Evolutionary conservation across 768 basidiomycete species (phyloP), one percentile per base, ranked within the genome.

Genomic region (Suillus brevipes): DNA sequence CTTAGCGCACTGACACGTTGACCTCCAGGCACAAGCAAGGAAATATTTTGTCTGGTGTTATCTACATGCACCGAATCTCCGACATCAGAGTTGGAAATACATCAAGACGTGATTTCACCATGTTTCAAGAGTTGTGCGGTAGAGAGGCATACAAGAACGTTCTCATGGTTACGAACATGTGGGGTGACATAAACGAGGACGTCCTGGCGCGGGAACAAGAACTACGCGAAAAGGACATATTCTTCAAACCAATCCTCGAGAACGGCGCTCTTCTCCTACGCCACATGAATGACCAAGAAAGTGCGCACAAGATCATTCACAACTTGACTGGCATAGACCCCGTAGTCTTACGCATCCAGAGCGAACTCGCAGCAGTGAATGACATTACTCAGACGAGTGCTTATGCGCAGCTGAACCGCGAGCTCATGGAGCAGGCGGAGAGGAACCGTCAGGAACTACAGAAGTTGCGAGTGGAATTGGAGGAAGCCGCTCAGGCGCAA

Each of bases 51-150:
- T 77, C 80, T 0, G 84, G 84, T 4, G 80, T 85, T 60, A 79
- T 85, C 58, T 86, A 86, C 65, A 77, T 85, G 75, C 85, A 85
- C 65, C 77, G 84, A 0, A 86, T 86, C 55, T 76, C 75, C 23
- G 85, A 85, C 69, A 70, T 80, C 72, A 78, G 82, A 62, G 77
- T 86, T 67, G 81, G 81, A 40, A 82, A 82, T 16, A 80, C 81
- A 37, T 81, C 83, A 14, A 78, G 77, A 23, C 79, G 81, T 64
- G 84, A 83, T 68, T 82, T 84, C 63, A 76, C 78, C 59, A 80
- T 85, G 78, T 85, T 87, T 75, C 75, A 81, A 38, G 78, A 81
- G 69, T 78, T 87, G 31, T 87, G 86, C 62, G 86, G 86, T 10
- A 80, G 82, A 61, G 75, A 72, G n/a, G 78, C 84, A 4, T 80